phyloP scores from a whole-genome alignment of 2,329 filamentous ascomycete genomes.

The Cercospora canescens region DNA sequence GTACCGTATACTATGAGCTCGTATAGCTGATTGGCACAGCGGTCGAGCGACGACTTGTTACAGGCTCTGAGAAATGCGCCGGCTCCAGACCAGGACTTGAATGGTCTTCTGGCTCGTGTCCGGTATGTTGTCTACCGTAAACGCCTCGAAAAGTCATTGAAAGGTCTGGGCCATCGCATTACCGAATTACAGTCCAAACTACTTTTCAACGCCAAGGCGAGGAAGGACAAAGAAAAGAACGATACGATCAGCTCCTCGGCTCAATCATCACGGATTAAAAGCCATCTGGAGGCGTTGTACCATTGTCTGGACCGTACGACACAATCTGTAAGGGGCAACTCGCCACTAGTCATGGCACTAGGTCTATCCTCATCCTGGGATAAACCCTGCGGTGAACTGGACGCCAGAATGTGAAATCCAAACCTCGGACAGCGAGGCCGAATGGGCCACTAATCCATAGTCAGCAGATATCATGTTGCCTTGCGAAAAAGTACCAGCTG shows the following conservation, averaged over 20 bases:
- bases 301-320: not conserved
- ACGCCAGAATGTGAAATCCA: not conserved
- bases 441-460: not conserved
- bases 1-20: not conserved
- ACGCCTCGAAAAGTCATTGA: not conserved
- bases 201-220: not conserved
- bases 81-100: not conserved
- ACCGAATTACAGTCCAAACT: not conserved
- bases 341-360: not conserved
- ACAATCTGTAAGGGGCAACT: not conserved
- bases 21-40: not conserved
- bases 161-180: not conserved
- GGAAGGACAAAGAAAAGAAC: not conserved
- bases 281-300: not conserved
- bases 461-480: not conserved
- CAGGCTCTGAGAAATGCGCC: not conserved
- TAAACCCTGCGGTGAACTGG: not conserved
- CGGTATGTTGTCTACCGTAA: not conserved
- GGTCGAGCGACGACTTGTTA: not conserved
- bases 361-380: not conserved
- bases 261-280: not conserved
- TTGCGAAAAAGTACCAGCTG: not conserved
- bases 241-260: not conserved
- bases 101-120: not conserved
- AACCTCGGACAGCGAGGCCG: not conserved